Base-by-base conservation (phyloP, 371 early-diverging fungal genomes). In the Zychaea mexicana region DNA sequence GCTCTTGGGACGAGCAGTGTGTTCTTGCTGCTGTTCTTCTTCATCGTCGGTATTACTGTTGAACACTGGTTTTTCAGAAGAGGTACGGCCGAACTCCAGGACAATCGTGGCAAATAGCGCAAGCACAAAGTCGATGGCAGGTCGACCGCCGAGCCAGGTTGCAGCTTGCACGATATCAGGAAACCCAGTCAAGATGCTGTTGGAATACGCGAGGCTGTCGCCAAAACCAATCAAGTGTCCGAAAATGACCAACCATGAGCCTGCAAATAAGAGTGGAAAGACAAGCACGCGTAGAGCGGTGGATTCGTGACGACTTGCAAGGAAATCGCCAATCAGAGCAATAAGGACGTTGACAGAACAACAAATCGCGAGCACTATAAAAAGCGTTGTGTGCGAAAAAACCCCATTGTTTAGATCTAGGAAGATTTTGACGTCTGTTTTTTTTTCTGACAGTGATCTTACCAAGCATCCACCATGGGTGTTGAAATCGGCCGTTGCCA, bases 261-360 rank as follows among this genome's bases (percentile, higher is more conserved):
- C 66, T 5, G 79, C 64, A 68, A 72, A 78, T 2, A 70, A 2
- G 22, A 53, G 36, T 3, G 79, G 79, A 30, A 76, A 76, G 0
- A 70, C 62, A 3, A 70, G 54, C 1, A 74, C 61, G 10, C 78
- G 74, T 2, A 49, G 3, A 24, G 24, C n/a, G n/a, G 26, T 9
- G 24, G 10, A 49, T 10, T 19, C 10, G 24, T 49, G 49, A 49
- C 22, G 21, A 49, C 49, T 24, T 19, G 49, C 49, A 24, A 49
- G 49, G 24, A 9, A 24, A 24, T 24, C 26, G 9, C 49, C 49
- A 19, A 24, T 24, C 22, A 49, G 31, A 1, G 45, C 17, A 17
- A 60, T 17, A 54, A 55, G 4, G 5, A 49, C 6, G 24, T 60
- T 60, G 21, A 31, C 52, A 30, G 28, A 5, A 31, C 31, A 28